These are phyloP conservation scores for Solanum medicagineum DNA, from an alignment of 257 asterid genomes.

Conservation along the genomic window DNA sequence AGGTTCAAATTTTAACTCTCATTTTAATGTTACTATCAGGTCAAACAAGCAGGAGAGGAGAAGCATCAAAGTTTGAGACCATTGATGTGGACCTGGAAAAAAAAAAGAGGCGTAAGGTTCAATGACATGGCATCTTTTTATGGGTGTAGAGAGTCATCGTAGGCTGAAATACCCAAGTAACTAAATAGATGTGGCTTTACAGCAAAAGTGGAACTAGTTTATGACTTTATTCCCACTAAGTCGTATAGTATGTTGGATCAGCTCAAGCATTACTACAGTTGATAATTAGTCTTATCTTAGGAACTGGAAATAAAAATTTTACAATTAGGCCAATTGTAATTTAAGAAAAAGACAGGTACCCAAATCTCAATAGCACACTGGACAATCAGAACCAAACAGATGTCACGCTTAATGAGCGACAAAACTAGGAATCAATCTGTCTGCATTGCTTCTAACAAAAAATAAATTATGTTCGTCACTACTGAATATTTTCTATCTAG, in stretches of 20 bases:
- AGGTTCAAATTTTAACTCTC: background rate
- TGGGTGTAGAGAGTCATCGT: background rate
- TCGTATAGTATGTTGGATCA: background rate
- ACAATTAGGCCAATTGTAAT: background rate
- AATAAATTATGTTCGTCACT: background rate
- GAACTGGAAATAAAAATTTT: background rate
- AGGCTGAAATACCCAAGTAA: background rate
- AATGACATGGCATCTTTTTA: background rate
- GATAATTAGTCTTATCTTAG: background rate
- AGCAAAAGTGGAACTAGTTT: background rate
- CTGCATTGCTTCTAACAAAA: background rate
- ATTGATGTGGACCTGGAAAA: background rate
- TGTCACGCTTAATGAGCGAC: background rate
- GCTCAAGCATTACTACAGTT: background rate
- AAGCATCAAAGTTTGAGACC: background rate
- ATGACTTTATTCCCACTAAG: background rate
- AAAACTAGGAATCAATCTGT: background rate
- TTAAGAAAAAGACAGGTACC: background rate
- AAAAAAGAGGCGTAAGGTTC: background rate
- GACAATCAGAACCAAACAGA: background rate
- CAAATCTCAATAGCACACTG: background rate
- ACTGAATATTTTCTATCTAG: background rate
- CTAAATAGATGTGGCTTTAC: background rate
- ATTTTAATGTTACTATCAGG: background rate
- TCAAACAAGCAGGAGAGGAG: background rate